Conservation (phyloP, 192 early-diverging fungal species). For the Entomortierella lignicola region DNA sequence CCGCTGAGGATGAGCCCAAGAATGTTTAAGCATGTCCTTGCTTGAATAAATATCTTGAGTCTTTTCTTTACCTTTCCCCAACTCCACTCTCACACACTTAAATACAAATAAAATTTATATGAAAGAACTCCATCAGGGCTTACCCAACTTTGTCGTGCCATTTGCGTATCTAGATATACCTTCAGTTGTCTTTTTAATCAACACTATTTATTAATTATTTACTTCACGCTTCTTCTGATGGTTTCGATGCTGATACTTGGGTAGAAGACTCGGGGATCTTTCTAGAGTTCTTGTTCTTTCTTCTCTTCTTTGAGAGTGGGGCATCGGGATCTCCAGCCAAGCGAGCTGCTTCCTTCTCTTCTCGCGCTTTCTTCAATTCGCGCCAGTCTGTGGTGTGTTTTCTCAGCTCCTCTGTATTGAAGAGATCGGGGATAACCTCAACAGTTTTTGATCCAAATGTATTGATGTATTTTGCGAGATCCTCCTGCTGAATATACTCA, state of each 20-base stretch:
- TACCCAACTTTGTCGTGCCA: no score
- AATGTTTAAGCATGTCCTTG: conserved; percentile 30
- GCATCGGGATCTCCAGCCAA: conserved; percentile 43
- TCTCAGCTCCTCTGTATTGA: conserved; percentile 60
- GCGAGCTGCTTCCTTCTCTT: conserved; percentile 48
- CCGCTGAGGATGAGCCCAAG: conserved; percentile 47
- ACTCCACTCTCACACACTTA: background rate
- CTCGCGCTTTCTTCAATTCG: conserved; percentile 54
- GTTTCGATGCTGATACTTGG: background rate
- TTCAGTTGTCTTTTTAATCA: no score
- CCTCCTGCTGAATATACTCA: conserved; percentile 25
- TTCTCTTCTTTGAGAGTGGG: conserved; percentile 36
- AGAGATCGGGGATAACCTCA: conserved; percentile 56
- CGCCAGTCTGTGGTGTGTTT: conserved; percentile 57
- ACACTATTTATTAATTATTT: background rate
- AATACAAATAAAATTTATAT: background rate
- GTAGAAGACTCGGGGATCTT: conserved; percentile 35
- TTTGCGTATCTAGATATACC: no score
- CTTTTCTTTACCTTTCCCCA: background rate
- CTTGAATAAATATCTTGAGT: background rate
- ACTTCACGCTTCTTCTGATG: background rate
- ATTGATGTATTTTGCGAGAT: conserved; percentile 48
- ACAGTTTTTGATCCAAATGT: conserved; percentile 54
- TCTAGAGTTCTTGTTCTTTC: conserved; percentile 55
- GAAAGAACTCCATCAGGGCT: background rate